phyloP scores from a whole-genome alignment of 805 yeast species.

The Yarrowia porcina region DNA sequence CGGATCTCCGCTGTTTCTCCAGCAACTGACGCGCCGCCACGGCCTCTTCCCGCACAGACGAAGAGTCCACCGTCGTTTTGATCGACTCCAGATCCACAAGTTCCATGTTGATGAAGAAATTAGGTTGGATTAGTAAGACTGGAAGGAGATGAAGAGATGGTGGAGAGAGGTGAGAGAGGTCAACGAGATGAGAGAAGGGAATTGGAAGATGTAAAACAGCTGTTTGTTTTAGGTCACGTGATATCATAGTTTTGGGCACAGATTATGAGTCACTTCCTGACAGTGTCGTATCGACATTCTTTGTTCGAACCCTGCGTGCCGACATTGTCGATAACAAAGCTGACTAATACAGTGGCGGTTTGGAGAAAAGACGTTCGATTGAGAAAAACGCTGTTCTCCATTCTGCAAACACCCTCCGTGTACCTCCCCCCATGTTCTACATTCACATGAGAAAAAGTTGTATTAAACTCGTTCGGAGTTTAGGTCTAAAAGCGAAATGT shows the following conservation, averaged over 20 bases:
- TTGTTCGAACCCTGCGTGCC: too few species aligned
- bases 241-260: too few species aligned
- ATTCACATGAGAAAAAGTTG: not conserved
- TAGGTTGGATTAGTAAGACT: not conserved
- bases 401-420: too few species aligned
- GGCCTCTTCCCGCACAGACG: constrained; percentile 11
- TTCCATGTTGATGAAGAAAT: constrained; percentile 13
- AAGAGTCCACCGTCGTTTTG: constrained; percentile 23
- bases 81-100: constrained; percentile 22
- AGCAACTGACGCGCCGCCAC: constrained; percentile 17
- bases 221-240: too few species aligned
- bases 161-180: too few species aligned
- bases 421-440: not conserved
- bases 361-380: not conserved
- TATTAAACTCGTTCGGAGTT: not conserved
- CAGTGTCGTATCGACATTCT: too few species aligned
- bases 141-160: too few species aligned
- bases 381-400: too few species aligned
- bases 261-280: too few species aligned
- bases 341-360: not conserved
- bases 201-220: too few species aligned
- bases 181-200: too few species aligned
- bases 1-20: constrained; percentile 4
- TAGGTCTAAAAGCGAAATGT: not conserved
- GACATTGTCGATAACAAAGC: too few species aligned